Evolutionary conservation across 2,329 filamentous ascomycete species (phyloP).

Genomic region (Lojkania enalia): DNA sequence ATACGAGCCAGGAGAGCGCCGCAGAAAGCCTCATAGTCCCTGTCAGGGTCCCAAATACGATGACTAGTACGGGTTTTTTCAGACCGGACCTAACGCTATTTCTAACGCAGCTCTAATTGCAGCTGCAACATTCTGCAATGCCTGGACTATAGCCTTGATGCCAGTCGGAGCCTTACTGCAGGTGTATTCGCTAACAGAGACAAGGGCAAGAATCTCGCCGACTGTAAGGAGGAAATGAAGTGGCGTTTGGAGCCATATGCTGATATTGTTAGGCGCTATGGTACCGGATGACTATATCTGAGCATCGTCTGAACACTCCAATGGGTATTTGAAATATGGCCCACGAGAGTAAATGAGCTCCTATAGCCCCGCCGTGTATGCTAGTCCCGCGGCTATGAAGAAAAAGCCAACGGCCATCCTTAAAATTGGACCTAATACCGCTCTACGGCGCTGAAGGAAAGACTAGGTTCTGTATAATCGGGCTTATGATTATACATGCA

Average conservation of each 20-base stretch:
- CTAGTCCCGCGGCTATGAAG: conserved; percentile 17
- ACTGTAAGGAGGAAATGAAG: conserved; percentile 40
- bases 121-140: conserved; percentile 25
- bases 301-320: conserved; percentile 16
- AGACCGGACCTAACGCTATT: conserved; percentile 27
- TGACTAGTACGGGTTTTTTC: conserved; percentile 7
- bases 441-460: conserved; percentile 15
- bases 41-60: no score
- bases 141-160: conserved; percentile 40
- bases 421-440: conserved; percentile 24
- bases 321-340: conserved; percentile 41
- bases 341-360: conserved; percentile 28
- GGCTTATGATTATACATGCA: conserved; percentile 15
- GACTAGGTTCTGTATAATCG: conserved; percentile 17
- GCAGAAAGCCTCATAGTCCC: no score
- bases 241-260: conserved; percentile 43
- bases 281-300: no score
- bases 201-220: conserved; percentile 46
- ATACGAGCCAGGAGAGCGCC: no score
- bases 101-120: conserved; percentile 24
- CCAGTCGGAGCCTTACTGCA: conserved; percentile 45
- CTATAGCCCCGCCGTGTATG: conserved; percentile 25
- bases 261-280: conserved; percentile 44
- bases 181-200: conserved; percentile 44
- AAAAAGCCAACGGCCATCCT: conserved; percentile 24